Percentiles rank a stretch among this genome's conserved stretches.
These are phyloP conservation scores for Hysterium pulicare DNA, from an alignment of 2,329 filamentous ascomycete species.

Conservation along the genomic window DNA sequence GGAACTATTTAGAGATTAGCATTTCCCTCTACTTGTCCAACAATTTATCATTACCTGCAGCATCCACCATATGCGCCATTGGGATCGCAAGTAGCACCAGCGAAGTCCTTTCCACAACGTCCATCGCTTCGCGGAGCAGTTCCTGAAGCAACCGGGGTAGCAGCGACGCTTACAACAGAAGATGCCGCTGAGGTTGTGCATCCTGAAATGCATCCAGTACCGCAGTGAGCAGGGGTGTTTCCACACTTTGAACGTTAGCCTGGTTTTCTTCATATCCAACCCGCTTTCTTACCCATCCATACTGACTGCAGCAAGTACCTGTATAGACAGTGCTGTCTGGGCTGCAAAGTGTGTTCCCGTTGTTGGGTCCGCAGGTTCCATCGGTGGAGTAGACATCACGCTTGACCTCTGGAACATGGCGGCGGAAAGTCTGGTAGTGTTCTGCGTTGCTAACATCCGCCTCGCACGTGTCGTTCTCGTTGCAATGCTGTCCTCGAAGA, in stretches of 20 bases:
- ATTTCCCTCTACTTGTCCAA: no score
- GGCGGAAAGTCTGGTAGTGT: constrained; percentile 23
- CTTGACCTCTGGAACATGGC: constrained; percentile 23
- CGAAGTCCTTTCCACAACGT: constrained; percentile 23
- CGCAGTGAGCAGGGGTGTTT: constrained; percentile 39
- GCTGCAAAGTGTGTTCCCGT: constrained; percentile 41
- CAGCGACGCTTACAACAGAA: constrained; percentile 7
- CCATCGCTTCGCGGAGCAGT: constrained; percentile 28
- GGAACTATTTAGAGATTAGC: no score
- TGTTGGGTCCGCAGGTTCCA: constrained; percentile 39
- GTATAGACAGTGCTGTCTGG: constrained; percentile 45
- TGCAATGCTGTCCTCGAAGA: constrained; percentile 38
- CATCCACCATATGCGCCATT: constrained; percentile 17
- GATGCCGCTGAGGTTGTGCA: constrained; percentile 19
- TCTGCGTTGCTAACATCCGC: constrained; percentile 17
- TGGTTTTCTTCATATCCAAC: neutral
- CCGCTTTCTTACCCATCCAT: constrained; percentile 28
- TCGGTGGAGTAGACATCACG: constrained; percentile 35
- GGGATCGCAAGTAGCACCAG: constrained; percentile 19
- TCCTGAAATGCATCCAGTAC: constrained; percentile 33
- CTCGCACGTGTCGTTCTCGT: constrained; percentile 25
- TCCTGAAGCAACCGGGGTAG: constrained; percentile 6
- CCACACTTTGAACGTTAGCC: constrained; percentile 36
- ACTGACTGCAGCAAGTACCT: constrained; percentile 45
- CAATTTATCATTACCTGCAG: constrained; percentile 39